These are phyloP conservation scores for Pseudogymnoascus sp. DNA, from an alignment of 2,329 filamentous ascomycete species.

Conservation along the genomic window DNA sequence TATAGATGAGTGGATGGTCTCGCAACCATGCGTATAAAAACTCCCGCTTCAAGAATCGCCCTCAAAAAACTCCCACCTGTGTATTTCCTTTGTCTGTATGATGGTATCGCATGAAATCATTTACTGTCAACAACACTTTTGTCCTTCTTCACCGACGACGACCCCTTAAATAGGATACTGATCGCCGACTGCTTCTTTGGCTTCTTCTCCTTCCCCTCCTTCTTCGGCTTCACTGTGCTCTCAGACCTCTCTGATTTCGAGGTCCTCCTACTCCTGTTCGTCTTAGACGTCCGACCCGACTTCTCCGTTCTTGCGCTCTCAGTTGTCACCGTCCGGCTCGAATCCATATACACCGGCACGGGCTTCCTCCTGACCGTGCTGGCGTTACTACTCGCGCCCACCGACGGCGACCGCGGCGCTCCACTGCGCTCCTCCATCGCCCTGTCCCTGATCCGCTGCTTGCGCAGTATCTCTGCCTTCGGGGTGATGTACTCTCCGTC, in stretches of 20 bases:
- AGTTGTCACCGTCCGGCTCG: constrained; percentile 12
- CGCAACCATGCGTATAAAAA: constrained; percentile 7
- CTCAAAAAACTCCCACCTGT: background rate
- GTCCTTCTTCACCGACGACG: background rate
- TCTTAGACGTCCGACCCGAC: constrained; percentile 23
- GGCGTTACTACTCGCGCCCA: background rate
- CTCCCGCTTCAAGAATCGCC: background rate
- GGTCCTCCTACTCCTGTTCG: constrained; percentile 14
- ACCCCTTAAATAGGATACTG: background rate
- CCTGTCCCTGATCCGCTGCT: constrained; percentile 20
- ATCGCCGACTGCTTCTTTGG: constrained; percentile 1
- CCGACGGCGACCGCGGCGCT: background rate
- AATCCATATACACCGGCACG: background rate
- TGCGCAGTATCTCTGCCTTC: constrained; percentile 22
- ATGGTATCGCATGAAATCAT: background rate
- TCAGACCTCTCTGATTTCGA: constrained; percentile 17
- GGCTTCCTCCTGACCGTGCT: constrained; percentile 6
- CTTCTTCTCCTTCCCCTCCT: background rate
- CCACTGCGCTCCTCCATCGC: constrained; percentile 19
- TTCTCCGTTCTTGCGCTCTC: constrained; percentile 19
- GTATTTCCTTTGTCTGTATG: background rate
- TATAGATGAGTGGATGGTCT: constrained; percentile 8
- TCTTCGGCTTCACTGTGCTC: constrained; percentile 3
- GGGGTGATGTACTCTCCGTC: constrained; percentile 29
- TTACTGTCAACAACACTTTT: background rate